These are phyloP conservation scores for Ramalina peruviana DNA, from an alignment of 495 filamentous ascomycete genomes.

Conservation along the genomic window DNA sequence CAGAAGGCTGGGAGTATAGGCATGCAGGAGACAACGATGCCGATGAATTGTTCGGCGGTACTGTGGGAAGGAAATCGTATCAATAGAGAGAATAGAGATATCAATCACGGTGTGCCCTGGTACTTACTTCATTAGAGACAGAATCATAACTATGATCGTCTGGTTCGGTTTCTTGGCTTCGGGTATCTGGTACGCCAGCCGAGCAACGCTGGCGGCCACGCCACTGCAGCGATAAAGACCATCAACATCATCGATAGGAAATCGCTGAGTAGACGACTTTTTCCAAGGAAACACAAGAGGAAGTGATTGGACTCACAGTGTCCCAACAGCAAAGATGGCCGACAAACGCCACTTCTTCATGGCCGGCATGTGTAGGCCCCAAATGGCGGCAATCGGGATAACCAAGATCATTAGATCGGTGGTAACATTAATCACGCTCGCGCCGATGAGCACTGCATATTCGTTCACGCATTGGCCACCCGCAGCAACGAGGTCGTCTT, in stretches of 20 bases:
- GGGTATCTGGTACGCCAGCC: constrained; percentile 8
- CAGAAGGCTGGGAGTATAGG: constrained; percentile 14
- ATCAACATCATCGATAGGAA: not conserved
- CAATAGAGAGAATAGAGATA: not conserved
- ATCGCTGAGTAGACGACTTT: not conserved
- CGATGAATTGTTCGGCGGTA: constrained; percentile 14
- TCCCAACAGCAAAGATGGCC: constrained; percentile 36
- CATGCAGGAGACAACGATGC: constrained; percentile 16
- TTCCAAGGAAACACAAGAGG: not conserved
- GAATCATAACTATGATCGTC: constrained; percentile 9
- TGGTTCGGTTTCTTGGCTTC: constrained; percentile 9
- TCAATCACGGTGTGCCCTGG: not conserved
- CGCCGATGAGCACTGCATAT: constrained; percentile 34
- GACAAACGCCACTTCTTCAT: constrained; percentile 34
- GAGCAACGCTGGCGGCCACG: constrained; percentile 10
- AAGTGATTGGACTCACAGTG: constrained; percentile 28
- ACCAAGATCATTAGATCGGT: constrained; percentile 38
- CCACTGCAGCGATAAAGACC: not conserved
- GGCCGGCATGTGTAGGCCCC: constrained; percentile 29
- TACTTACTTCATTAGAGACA: constrained; percentile 10
- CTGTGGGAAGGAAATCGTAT: not conserved
- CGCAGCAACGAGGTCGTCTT: constrained; percentile 14
- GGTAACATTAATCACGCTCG: constrained; percentile 36
- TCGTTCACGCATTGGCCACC: constrained; percentile 23
- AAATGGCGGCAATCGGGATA: constrained; percentile 36